Evolutionary conservation across 441 rosid species (phyloP), one percentile per base, ranked within the genome.

Genomic region (Pelargonium cotyledonis): DNA sequence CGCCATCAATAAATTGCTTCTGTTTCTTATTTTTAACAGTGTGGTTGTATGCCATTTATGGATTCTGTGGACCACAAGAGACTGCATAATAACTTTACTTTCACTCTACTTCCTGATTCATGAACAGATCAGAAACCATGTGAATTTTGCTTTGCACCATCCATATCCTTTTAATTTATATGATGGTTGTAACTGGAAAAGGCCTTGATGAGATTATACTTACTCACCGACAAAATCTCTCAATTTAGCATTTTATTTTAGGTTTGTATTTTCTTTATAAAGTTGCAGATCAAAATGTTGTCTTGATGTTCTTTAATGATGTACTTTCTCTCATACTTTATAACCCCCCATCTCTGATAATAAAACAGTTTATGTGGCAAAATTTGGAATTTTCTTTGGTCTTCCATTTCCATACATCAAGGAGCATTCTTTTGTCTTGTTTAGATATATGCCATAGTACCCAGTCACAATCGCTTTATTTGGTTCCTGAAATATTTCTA

Each of bases 1-100:
- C 64, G 64, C 64, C 63, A 11, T 60, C 64, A 60, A 60, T 60
- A 60, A 60, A 60, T 60, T 29, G 64, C 12, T 21, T 60, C 64
- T 60, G 64, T 23, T 9, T 60, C 64, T 60, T 60, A n/a, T 60
- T 8, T 60, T 60, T 60, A 23, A 38, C 35, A 11, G 23, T 23
- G 3, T 60, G 38, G 58, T 60, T 60, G 64, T 60, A 10, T 60
- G 38, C 26, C 35, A 60, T 60, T 60, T 5, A 60, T 60, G n/a
- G 12, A 23, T 12, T 29, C 15, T 60, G 64, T 60, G 64, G 64
- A 60, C 64, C 64, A 60, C 64, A 1, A 21, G 64, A 23, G 64
- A 1, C 38, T 60, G n/a, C 64, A n/a, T 60, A 21, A 23, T 9
- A 11, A 60, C 64, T 58, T 60, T 60, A 38, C 64, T 10, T 23